phyloP scores from a whole-genome alignment of 345 rosid genomes.

The Gossypium arboreum region DNA sequence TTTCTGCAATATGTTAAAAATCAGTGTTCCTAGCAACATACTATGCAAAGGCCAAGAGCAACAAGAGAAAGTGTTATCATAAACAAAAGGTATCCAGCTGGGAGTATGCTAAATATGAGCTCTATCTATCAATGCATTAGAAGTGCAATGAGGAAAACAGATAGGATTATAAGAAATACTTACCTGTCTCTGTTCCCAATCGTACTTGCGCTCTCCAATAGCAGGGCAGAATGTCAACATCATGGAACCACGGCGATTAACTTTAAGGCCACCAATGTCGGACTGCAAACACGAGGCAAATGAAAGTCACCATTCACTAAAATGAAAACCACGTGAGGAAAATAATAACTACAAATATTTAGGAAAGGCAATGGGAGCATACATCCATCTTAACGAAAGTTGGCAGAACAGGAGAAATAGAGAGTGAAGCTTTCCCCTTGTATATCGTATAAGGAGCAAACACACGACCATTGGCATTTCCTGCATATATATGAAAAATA shows the following conservation, averaged over 20 bases:
- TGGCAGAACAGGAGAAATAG: slow-evolving; percentile 68
- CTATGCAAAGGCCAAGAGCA: background rate
- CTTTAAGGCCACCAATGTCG: slow-evolving; percentile 55
- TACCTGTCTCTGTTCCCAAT: slow-evolving; percentile 77
- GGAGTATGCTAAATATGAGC: background rate
- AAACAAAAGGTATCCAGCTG: background rate
- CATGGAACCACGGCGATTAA: slow-evolving; percentile 70
- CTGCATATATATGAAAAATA: slow-evolving; percentile 2
- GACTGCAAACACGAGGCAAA: slow-evolving; percentile 35
- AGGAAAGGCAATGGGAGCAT: slow-evolving; percentile 11
- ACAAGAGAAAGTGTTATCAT: background rate
- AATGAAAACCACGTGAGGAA: background rate
- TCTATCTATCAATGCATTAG: background rate
- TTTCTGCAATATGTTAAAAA: slow-evolving; percentile 35
- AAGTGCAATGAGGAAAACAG: background rate
- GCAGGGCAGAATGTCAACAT: slow-evolving; percentile 82
- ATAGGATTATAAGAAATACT: slow-evolving; percentile 1
- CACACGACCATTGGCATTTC: slow-evolving; percentile 39
- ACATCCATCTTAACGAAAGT: slow-evolving; percentile 57
- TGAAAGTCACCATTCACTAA: background rate
- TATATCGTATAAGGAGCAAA: slow-evolving; percentile 67
- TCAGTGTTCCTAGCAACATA: background rate
- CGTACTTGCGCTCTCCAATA: slow-evolving; percentile 83
- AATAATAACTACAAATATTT: background rate
- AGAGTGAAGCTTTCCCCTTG: slow-evolving; percentile 92